Evolutionary conservation across 805 yeast species (phyloP), one percentile per base, ranked within the genome.

Genomic region (Clavispora fructus): DNA sequence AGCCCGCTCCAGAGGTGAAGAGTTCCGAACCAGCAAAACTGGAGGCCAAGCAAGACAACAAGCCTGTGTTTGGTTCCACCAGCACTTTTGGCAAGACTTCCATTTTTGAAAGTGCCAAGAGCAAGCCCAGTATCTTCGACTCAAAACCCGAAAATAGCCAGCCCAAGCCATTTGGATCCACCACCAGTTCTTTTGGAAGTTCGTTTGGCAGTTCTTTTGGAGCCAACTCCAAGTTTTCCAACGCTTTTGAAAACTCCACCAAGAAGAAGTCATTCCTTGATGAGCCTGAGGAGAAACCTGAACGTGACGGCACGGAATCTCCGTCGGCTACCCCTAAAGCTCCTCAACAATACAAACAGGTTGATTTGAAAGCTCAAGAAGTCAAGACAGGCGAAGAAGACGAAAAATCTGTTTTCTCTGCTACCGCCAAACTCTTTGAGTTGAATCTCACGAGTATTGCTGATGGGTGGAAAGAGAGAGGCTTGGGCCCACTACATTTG

Each of bases 381-480:
- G 68, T 83, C 10, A 75, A 80, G 47, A 89, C 98, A 0, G 99
- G 98, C 1, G 99, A 94, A 64, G 99, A 94, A 63, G 74, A 80
- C 46, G 99, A 94, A 61, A 72, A 71, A 30, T 78, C 86, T 0
- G 60, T 83, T 7, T 87, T 79, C 62, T 79, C 80, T 39, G 77
- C 85, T 33, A 82, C 85, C 41, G 88, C 95, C 4, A 88, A 91
- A 59, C 68, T 94, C 26, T 94, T 91, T 61, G 82, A 79, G 28
- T 68, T 88, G 55, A 86, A 87, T 57, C 69, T 91, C 28, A 69
- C 83, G 0, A 77, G 81, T 32, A 72, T 85, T 4, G 62, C 77
- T 8, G 80, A 76, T 14, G 97, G 97, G 2, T 94, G 99, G 99
- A 94, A 88, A 62, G 99, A 94, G 65, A 80, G 94, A 59, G 99